Conservation (phyloP, 2,329 filamentous ascomycete genomes). For the Penicillium sp. region DNA sequence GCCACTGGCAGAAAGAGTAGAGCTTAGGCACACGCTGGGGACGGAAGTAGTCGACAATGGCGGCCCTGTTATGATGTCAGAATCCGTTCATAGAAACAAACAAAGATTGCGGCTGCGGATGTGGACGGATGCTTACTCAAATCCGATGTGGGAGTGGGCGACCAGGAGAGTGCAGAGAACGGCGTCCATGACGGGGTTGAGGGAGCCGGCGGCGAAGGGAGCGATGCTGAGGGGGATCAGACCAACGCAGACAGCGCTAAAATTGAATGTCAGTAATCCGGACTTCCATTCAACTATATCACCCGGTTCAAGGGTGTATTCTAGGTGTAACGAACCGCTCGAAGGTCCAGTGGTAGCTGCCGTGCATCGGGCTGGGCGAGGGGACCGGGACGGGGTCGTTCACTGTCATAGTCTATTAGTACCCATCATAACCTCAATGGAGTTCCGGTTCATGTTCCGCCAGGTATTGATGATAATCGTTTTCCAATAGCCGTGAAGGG, state of each 20-base stretch:
- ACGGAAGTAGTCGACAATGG: constrained; percentile 91
- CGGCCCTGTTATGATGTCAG: constrained; percentile 49
- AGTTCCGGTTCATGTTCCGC: background rate
- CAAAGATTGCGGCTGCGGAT: background rate
- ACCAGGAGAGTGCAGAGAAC: constrained; percentile 79
- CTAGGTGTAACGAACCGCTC: constrained; percentile 60
- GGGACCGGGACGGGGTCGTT: constrained; percentile 85
- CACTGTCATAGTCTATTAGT: constrained; percentile 50
- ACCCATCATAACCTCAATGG: background rate
- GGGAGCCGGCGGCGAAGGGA: constrained; percentile 85
- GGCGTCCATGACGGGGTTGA: constrained; percentile 87
- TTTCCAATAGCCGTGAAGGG: background rate
- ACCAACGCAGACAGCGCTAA: constrained; percentile 70
- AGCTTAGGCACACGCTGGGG: constrained; percentile 65
- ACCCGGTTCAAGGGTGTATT: background rate
- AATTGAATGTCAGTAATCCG: constrained; percentile 7
- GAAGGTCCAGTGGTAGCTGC: constrained; percentile 98
- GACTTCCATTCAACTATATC: background rate
- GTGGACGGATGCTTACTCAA: constrained; percentile 62
- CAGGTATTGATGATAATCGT: background rate
- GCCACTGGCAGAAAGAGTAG: constrained; percentile 70
- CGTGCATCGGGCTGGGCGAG: constrained; percentile 71
- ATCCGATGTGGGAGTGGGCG: constrained; percentile 93
- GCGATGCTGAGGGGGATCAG: constrained; percentile 85
- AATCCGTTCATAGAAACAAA: background rate